Percentiles rank a stretch among this genome's conserved stretches.
These are phyloP conservation scores for Hemileccinum impolitum DNA, from an alignment of 768 basidiomycete species.

Conservation along the genomic window DNA sequence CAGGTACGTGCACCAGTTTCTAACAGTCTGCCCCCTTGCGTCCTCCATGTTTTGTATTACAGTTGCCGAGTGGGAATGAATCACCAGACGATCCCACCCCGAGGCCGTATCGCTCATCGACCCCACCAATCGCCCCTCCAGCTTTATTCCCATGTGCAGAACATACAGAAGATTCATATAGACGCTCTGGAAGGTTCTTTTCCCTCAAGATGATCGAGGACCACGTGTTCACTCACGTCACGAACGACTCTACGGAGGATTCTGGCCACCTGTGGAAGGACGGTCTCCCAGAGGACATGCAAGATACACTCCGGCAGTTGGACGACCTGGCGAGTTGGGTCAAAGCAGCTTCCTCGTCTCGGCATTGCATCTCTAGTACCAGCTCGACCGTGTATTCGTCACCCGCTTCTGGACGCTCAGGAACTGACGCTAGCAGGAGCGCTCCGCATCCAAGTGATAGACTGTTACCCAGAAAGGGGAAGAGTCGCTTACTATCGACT, in stretches of 20 bases:
- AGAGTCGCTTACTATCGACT: slow-evolving; percentile 15
- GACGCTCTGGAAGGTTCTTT: slow-evolving; percentile 18
- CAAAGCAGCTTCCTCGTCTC: slow-evolving; percentile 17
- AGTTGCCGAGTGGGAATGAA: not conserved
- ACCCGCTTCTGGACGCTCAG: not conserved
- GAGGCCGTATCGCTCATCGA: slow-evolving; percentile 6
- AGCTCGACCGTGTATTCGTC: not conserved
- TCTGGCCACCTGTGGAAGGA: not conserved
- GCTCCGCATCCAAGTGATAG: not conserved
- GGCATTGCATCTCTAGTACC: not conserved
- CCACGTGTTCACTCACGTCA: slow-evolving; percentile 15
- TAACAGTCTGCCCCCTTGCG: not conserved
- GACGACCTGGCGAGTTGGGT: slow-evolving; percentile 30
- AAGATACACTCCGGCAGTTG: slow-evolving; percentile 22
- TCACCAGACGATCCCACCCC: not conserved
- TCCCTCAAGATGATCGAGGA: slow-evolving; percentile 12
- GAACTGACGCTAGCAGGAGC: not conserved
- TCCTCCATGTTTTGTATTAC: slow-evolving; percentile 3
- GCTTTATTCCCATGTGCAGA: not conserved
- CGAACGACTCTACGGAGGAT: not conserved
- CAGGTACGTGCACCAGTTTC: not conserved
- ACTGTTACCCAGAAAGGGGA: slow-evolving; percentile 17
- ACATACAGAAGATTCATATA: slow-evolving; percentile 9
- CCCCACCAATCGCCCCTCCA: slow-evolving; percentile 19
- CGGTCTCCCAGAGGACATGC: slow-evolving; percentile 30